Evolutionary conservation across 192 early-diverging fungal species (phyloP).

Genomic region (Kickxella alabastrina): DNA sequence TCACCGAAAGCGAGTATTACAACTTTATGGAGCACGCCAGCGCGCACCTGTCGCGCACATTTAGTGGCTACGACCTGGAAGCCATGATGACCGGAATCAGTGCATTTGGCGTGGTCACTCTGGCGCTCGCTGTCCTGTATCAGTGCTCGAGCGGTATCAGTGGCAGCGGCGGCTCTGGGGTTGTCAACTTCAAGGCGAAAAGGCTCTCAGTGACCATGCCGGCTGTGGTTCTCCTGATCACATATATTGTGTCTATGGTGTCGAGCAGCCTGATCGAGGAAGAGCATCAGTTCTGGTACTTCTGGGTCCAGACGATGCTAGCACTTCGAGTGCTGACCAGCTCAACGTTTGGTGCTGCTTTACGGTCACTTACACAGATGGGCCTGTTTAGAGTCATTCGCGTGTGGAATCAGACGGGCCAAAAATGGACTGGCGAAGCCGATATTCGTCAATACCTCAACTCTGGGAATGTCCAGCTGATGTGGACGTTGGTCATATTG

Average conservation of each 20-base stretch:
- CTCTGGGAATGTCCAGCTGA: conserved; percentile 6
- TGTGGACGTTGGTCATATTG: conserved; percentile 27
- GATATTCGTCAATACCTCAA: conserved; percentile 36
- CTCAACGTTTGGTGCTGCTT: background rate
- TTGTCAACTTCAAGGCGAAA: conserved; percentile 8
- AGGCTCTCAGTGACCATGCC: conserved; percentile 11
- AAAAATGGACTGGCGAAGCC: conserved; percentile 32
- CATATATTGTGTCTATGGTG: conserved; percentile 56
- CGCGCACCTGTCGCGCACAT: conserved; percentile 36
- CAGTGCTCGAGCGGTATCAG: conserved; percentile 1
- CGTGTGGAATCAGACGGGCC: conserved; percentile 51
- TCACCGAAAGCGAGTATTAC: conserved; percentile 26
- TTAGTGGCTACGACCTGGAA: conserved; percentile 39
- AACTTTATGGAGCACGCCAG: conserved; percentile 32
- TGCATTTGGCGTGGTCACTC: conserved; percentile 13
- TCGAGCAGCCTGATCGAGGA: conserved; percentile 74
- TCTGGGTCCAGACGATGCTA: conserved; percentile 63
- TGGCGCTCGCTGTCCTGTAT: conserved; percentile 13
- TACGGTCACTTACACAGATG: conserved; percentile 30
- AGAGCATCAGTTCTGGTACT: conserved; percentile 74
- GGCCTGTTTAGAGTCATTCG: conserved; percentile 32
- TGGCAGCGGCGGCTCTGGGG: background rate
- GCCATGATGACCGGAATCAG: conserved; percentile 39
- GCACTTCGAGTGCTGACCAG: conserved; percentile 27
- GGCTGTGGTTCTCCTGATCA: conserved; percentile 28